Evolutionary conservation across 768 basidiomycete genomes (phyloP).

Genomic region (Xerocomus potaroensis): DNA sequence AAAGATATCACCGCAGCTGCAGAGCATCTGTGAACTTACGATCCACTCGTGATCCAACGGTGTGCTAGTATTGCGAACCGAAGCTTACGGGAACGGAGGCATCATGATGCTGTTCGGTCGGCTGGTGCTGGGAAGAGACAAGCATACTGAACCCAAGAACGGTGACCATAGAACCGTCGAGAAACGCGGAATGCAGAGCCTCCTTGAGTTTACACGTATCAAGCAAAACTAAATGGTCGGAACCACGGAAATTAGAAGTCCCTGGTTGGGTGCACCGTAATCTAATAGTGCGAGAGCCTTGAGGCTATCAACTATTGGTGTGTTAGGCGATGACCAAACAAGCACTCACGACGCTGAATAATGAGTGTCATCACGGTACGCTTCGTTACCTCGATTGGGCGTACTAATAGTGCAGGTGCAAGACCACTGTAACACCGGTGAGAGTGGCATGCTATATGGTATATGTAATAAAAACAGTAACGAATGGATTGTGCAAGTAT

Average conservation of each 20-base stretch:
- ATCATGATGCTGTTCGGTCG: constrained; percentile 4
- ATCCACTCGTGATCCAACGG: background rate
- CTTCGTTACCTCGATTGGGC: constrained; percentile 15
- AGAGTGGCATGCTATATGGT: constrained; percentile 1
- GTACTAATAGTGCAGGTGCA: constrained; percentile 5
- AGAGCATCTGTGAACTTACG: constrained; percentile 6
- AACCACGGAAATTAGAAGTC: constrained; percentile 13
- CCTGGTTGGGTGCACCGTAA: constrained; percentile 26
- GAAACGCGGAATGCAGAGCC: constrained; percentile 8
- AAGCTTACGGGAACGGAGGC: constrained; percentile 11
- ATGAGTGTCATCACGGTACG: constrained; percentile 16
- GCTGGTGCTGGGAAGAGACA: background rate
- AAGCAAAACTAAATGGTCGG: constrained; percentile 4
- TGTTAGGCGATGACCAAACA: background rate
- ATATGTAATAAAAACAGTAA: constrained; percentile 11
- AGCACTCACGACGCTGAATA: constrained; percentile 25
- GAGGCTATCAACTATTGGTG: background rate
- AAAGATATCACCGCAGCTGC: background rate
- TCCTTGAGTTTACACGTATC: constrained; percentile 9
- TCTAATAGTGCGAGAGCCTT: constrained; percentile 15
- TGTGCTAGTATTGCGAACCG: background rate
- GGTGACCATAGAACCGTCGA: constrained; percentile 19
- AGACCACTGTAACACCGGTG: constrained; percentile 6
- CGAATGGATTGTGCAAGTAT: constrained; percentile 23
- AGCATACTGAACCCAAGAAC: constrained; percentile 8